phyloP scores from a whole-genome alignment of 768 basidiomycete species.

The Nidularia sp. region DNA sequence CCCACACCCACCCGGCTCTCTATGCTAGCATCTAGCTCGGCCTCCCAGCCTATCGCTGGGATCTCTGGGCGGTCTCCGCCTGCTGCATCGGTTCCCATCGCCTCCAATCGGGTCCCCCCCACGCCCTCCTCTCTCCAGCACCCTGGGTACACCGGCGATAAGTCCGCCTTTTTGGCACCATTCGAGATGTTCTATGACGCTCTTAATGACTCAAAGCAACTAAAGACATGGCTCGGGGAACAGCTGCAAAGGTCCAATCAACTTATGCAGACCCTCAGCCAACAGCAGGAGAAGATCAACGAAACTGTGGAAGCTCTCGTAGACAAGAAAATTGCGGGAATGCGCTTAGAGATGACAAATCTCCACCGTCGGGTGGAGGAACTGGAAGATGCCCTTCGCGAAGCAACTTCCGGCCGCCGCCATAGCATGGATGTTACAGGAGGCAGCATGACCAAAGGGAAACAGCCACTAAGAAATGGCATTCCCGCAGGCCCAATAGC shows the following conservation, averaged over 20 bases:
- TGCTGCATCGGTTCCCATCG: conserved; percentile 63
- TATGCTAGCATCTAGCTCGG: conserved; percentile 29
- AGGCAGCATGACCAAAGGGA: conserved; percentile 20
- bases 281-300: conserved; percentile 62
- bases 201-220: conserved; percentile 72
- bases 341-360: conserved; percentile 58
- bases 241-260: conserved; percentile 64
- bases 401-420: conserved; percentile 18
- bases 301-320: conserved; percentile 57
- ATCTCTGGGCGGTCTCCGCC: conserved; percentile 45
- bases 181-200: conserved; percentile 86
- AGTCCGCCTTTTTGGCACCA: conserved; percentile 74
- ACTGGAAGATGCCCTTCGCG: conserved; percentile 49
- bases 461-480: conserved; percentile 34
- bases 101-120: conserved; percentile 59
- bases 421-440: conserved; percentile 18
- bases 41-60: conserved; percentile 20
- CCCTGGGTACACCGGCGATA: conserved; percentile 58
- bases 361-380: conserved; percentile 66
- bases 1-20: conserved; percentile 68
- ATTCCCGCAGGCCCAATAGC: conserved; percentile 20
- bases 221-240: conserved; percentile 73
- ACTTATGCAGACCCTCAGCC: conserved; percentile 45
- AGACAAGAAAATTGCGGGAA: conserved; percentile 53
- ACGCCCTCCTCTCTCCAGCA: conserved; percentile 66